Evolutionary conservation across 1,284 basidiomycete species (phyloP), one percentile per base, ranked within the genome.

Genomic region (Porodaedalea pini): DNA sequence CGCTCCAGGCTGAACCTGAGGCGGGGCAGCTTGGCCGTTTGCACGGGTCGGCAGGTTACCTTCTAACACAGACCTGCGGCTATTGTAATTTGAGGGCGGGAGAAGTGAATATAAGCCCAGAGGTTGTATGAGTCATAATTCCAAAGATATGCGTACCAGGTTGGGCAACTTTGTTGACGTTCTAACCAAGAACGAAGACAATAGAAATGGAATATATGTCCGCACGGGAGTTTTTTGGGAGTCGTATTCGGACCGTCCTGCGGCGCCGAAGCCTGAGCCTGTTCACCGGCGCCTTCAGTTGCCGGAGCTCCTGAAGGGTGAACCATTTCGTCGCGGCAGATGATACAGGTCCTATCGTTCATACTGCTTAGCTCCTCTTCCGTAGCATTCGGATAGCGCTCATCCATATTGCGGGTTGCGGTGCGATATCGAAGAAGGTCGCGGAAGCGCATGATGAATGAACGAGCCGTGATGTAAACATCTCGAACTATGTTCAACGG

Each of bases 111-210:
- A n/a, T 29, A 44, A 44, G 45, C 4, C 15, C 45, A 56, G 59
- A 17, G 59, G 57, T 50, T 58, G 3, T 47, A 13, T 1, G 31
- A 17, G 25, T 32, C 27, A 29, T 7, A 4, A 31, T 15, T n/a
- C 13, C 7, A 40, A 54, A 62, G 36, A 41, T 52, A 51, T 5
- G 71, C 84, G 70, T 59, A 95, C 94, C 97, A 99, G 34, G 96
- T 98, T 0, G 96, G 96, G 71, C 96, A 98, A 66, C 85, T 91
- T 68, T 91, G 88, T 70, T 99, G 97, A 48, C 97, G 81, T 71
- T 99, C 97, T 27, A 99, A 80, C 97, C 97, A 99, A 29, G 93
- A 95, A 45, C 94, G 82, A 51, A 99, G 80, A 70, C 97, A 99
- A 68, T 98, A 88, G 71, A 98, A 97, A 73, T 99, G 97, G 78